Base-by-base conservation (phyloP, 140 eudicot species). In the Oenanthe javanica region DNA sequence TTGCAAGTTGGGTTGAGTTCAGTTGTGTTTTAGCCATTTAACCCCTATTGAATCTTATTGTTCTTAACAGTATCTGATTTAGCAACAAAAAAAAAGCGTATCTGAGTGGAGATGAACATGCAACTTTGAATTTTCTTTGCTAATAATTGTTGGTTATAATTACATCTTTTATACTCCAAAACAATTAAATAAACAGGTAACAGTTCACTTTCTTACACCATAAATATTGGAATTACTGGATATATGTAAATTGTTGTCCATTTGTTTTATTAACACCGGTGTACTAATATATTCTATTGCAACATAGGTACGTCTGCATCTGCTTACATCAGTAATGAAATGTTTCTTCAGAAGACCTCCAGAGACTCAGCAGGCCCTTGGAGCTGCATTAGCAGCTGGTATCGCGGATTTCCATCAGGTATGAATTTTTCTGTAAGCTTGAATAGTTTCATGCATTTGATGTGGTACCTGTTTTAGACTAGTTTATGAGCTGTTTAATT, bases 341-440 rank as follows among this genome's bases (percentile, higher is more conserved):
- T 95, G 99, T 77, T 95, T 95, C 84, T 86, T 92, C 51, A 89
- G 97, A 88, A 87, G 97, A 83, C 88, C 99, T 82, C 96, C 99
- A 57, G 99, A 95, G 87, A 95, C 99, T 55, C 97, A 90, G 81
- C 88, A 88, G 79, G 97, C 97, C 78, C 86, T 95, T 38, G 99
- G 99, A 77, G 92, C 93, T 81, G 99, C 97, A 72, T 82, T 95
- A 51, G 93, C 99, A 36, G 95, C 97, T 43, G 97, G 99, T 76
- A 85, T 92, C 48, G 85, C 93, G 78, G 99, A 95, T 87, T 90
- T 95, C 86, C 97, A 95, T 86, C 99, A 92, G 97, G 98, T 94
- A 23, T 25, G 81, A 67, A 9, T 49, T 67, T 72, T 77, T 59
- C 45, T 27, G 31, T 23, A 25, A 9, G 27, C 36, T 21, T 48